Evolutionary conservation across 2,329 filamentous ascomycete genomes (phyloP), one percentile per base, ranked within the genome.

Genomic region (Xylaria sp.): DNA sequence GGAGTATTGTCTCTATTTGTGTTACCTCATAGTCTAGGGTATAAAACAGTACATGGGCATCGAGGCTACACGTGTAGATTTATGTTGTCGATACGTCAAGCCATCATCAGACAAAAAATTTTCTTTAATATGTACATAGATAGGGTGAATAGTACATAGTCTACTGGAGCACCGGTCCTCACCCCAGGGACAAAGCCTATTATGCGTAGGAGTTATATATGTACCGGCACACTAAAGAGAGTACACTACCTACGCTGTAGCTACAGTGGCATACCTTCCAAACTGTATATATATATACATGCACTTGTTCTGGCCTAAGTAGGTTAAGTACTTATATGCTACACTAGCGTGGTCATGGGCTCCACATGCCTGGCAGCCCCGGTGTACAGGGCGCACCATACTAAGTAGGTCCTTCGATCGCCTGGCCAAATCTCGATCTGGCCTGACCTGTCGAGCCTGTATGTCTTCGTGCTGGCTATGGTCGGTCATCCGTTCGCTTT

Each of bases 391-490:
- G 32, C 21, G 32, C 23, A 9, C 55, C 40, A 57, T 47, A n/a
- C n/a, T n/a, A n/a, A n/a, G n/a, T n/a, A 37, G 16, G 50, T 57
- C 35, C 29, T 16, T 71, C 71, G 72, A 74, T 74, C 66, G 40
- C 63, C 63, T 63, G 51, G 63, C 55, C 62, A 73, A 73, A 72
- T 70, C 72, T 72, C 72, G 71, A 74, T 75, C 72, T 69, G 37
- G 55, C 68, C 29, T 40, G 51, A n/a, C 21, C 55, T 55, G 16
- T 51, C n/a, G n/a, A n/a, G 25, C 16, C 25, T 58, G 32, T 18
- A n/a, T 60, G 25, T 42, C 53, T 58, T 63, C 27, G 16, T 44
- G 48, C 57, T 44, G 35, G 60, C 37, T 35, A 18, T 47, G 51
- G 60, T 60, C 55, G 47, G 54, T 35, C 60, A 55, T 29, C 65